Evolutionary conservation across 192 early-diverging fungal species (phyloP).

Genomic region (Umbelopsis sp.): DNA sequence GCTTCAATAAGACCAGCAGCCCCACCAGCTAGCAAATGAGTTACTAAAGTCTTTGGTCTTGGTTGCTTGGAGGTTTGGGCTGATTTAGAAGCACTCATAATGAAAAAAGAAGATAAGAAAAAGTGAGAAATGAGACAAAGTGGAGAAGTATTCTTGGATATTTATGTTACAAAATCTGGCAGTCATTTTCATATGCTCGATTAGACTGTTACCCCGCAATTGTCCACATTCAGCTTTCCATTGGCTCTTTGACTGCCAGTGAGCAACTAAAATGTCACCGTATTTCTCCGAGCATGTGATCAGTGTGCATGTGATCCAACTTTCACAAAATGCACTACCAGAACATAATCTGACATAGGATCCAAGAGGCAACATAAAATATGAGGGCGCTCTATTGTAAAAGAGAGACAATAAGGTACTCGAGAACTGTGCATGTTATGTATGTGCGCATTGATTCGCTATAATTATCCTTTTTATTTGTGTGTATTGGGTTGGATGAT

Average conservation of each 20-base stretch:
- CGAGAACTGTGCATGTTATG: not conserved
- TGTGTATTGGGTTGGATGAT: too few species aligned
- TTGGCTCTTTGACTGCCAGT: slow-evolving; percentile 6
- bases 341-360: not conserved
- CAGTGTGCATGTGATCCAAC: not conserved
- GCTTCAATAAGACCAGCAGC: slow-evolving; percentile 92
- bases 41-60: slow-evolving; percentile 61
- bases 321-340: not conserved
- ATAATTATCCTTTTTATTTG: too few species aligned
- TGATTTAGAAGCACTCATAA: not conserved
- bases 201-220: slow-evolving; percentile 13
- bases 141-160: not conserved
- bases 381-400: not conserved
- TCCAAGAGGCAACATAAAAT: too few species aligned
- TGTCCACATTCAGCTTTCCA: slow-evolving; percentile 13
- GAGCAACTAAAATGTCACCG: slow-evolving; percentile 18
- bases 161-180: not conserved
- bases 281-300: slow-evolving; percentile 19
- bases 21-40: slow-evolving; percentile 88
- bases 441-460: not conserved
- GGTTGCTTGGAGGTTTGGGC: slow-evolving; percentile 15
- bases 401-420: not conserved
- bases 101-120: not conserved
- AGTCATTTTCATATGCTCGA: slow-evolving; percentile 11
- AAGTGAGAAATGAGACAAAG: not conserved